Evolutionary conservation across 192 early-diverging fungal species (phyloP), one percentile per base, ranked within the genome.

Genomic region (Phlyctochytrium arcticum): DNA sequence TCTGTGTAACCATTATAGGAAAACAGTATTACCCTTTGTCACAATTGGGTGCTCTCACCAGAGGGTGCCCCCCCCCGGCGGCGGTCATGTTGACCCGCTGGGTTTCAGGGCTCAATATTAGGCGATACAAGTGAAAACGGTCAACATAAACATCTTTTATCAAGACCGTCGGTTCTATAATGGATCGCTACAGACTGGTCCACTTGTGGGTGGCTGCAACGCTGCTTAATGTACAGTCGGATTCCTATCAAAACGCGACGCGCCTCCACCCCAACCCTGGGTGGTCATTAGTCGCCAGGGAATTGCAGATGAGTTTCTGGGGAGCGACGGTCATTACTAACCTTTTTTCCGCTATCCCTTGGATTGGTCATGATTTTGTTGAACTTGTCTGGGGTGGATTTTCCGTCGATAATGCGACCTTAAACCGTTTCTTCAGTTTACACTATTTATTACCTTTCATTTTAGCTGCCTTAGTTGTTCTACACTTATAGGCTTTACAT

Each of bases 361-460:
- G 69, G 69, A 37, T 70, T 48, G 69, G 69, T 70, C 21, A 35
- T 71, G 69, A 71, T 53, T 60, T 61, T 8, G 69, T 71, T 46
- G 33, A 44, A 60, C 34, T 71, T 6, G 46, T 71, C 57, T 71
- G 69, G 69, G 69, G 69, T 49, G 70, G 70, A 34, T 73, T 67
- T 53, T 54, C 33, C 46, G 65, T 70, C 24, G 70, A 72, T 72
- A 71, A 72, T 54, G 27, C 70, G 37, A 72, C 70, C 37, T 71
- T 72, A 65, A 72, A 72, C 36, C 55, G 70, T 65, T 72, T 72
- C 50, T 73, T 73, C 47, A 73, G 69, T 74, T 57, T 73, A 48
- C 72, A 73, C 53, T 75, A 73, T 60, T 74, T 74, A 69, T 37
- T 74, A 60, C 72, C 72, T 35, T 74, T 74, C 68, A 70, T 75